A percentile compares a stretch with the other conserved stretches of the same genome.
Conservation (phyloP, 2,329 filamentous ascomycete genomes). For the Ilyonectria sp. region DNA sequence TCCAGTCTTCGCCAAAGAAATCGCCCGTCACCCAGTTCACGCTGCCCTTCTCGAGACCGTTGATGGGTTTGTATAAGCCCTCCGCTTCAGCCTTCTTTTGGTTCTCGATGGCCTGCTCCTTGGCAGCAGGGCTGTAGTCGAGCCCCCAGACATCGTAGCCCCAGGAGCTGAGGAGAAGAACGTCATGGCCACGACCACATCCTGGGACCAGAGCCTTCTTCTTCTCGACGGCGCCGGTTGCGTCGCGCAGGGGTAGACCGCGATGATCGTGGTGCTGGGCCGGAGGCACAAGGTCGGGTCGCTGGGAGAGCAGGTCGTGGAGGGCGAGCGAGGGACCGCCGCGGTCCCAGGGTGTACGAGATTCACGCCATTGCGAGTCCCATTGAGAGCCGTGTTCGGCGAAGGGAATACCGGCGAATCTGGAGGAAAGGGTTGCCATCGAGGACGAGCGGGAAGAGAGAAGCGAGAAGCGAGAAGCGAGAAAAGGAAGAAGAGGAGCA, state of each 20-base stretch:
- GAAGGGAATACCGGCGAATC: constrained; percentile 53
- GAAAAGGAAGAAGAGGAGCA: neutral
- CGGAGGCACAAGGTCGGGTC: constrained; percentile 60
- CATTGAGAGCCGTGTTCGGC: constrained; percentile 58
- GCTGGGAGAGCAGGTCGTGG: constrained; percentile 65
- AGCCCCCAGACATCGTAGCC: constrained; percentile 86
- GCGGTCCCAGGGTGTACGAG: constrained; percentile 70
- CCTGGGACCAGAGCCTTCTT: constrained; percentile 80
- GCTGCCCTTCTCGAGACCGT: constrained; percentile 61
- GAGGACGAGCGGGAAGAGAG: constrained; percentile 31
- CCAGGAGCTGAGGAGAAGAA: constrained; percentile 79
- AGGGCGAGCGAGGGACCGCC: constrained; percentile 68
- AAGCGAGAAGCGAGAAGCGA: neutral
- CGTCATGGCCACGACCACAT: constrained; percentile 87
- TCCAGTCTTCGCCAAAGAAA: constrained; percentile 76
- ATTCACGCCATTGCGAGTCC: constrained; percentile 64
- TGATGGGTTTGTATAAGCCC: constrained; percentile 59
- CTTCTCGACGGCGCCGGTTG: constrained; percentile 43
- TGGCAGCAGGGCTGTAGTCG: constrained; percentile 71
- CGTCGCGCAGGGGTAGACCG: constrained; percentile 47
- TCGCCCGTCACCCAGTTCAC: constrained; percentile 74
- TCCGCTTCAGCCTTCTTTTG: constrained; percentile 56
- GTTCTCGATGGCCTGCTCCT: constrained; percentile 63
- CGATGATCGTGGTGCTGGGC: constrained; percentile 52
- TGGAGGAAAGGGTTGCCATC: constrained; percentile 43